Base-by-base conservation (phyloP, 441 rosid species). In the Croton laevigatus region DNA sequence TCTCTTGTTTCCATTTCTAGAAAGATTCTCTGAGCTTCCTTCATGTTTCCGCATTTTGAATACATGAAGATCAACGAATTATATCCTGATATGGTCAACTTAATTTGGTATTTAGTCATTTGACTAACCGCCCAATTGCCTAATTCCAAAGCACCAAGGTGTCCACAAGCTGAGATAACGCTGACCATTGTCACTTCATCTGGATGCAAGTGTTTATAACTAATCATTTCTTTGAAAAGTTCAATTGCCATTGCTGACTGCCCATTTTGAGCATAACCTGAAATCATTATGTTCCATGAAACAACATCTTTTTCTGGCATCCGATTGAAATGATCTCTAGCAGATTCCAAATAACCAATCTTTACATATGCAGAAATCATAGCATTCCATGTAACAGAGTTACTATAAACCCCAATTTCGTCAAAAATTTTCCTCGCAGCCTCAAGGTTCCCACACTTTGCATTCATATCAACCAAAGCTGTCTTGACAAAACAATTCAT, bases 381-480 rank as follows among this genome's bases (percentile, higher is more conserved):
- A 62, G 78, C 67, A 71, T 87, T 89, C 92, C 92, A 86, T 0
- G 88, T 68, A 2, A 78, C 78, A 17, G 57, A 27, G 72, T 20
- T 87, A 80, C 66, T 79, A 67, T 68, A 22, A 19, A 9, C 23
- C 6, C 79, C 82, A 46, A 83, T 40, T 37, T 81, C 61, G 65
- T 87, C 74, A 49, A 90, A 90, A 81, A 83, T 38, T 6, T 81
- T 81, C 37, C 72, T 83, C 12, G 98, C 93, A 72, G 78, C 83
- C 27, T 62, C 84, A 75, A 89, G 80, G 65, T 82, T 78, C 67
- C 98, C 98, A n/a, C 91, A 82, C 80, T 93, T 87, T 45, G 89
- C 86, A 75, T 90, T 81, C 93, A 92, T 89, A 76, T 79, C 88
- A 72, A 90, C 84, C 65, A 85, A 78, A 5, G 91, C 87, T 78